Evolutionary conservation across 2,329 filamentous ascomycete species (phyloP), one percentile per base, ranked within the genome.

Genomic region (Paecilomyces fulvus): DNA sequence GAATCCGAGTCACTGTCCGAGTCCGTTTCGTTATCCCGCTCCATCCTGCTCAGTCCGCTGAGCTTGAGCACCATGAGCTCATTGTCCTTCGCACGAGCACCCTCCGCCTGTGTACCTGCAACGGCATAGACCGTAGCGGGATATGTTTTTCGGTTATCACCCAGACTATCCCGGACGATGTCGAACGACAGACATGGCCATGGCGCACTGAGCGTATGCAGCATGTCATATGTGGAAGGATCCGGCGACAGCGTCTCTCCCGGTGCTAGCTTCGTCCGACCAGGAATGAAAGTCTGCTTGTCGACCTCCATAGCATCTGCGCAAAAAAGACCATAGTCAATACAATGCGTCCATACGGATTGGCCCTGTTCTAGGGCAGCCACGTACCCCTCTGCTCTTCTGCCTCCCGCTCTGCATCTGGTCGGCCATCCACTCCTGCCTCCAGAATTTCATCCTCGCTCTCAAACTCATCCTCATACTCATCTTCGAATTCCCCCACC

Each of bases 131-230:
- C 87, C 58, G 92, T 96, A 53, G 91, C 90, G 25, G 94, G 94
- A 74, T 95, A 99, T n/a, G 87, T 86, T 73, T 87, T 95, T 68
- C 94, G 87, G 73, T 90, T 86, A 70, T 96, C 88, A 63, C 94
- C 94, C 17, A 99, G 82, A 54, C 81, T 80, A 75, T 99, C 94
- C 65, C 82, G 86, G 60, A 99, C 75, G 58, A 99, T 87, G 71
- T 97, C 94, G 74, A 96, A 96, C 1, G 92, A 97, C 14, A 99
- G 82, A 71, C 94, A 99, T 2, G 94, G 94, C 94, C 94, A 99
- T 1, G 91, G 91, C 7, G 92, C 92, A 73, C 88, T 94, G 61
- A 99, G 83, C 59, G 85, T 90, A 79, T 99, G 94, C 58, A 99
- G 84, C 91, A 99, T 95, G 72, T 96, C 88, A 78, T 99, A 99